Conservation (phyloP, 2,329 filamentous ascomycete genomes). For the Knufia petricola region DNA sequence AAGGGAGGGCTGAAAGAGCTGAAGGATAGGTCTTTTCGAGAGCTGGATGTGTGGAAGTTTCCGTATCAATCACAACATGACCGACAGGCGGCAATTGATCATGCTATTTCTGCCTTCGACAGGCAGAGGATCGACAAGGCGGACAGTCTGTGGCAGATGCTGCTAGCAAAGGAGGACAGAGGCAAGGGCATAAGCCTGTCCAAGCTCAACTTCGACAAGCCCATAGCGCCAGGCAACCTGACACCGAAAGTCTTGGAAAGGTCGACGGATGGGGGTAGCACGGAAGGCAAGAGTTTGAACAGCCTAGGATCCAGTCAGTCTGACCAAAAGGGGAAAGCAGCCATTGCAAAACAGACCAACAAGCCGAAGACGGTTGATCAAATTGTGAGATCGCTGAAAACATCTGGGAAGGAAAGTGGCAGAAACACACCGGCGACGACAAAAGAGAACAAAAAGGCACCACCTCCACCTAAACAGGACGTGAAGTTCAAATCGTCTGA, state of each 20-base stretch:
- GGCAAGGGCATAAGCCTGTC: constrained; percentile 54
- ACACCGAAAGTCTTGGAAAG: constrained; percentile 2
- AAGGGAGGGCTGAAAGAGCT: constrained; percentile 41
- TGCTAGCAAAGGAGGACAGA: constrained; percentile 51
- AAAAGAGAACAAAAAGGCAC: background rate
- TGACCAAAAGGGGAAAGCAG: constrained; percentile 3
- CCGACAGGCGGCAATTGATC: constrained; percentile 50
- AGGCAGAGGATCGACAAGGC: constrained; percentile 49
- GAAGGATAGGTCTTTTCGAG: constrained; percentile 50
- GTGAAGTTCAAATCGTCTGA: constrained; percentile 45
- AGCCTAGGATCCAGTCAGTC: background rate
- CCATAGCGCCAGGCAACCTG: constrained; percentile 10
- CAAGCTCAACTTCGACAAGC: constrained; percentile 42
- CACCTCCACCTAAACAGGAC: constrained; percentile 21
- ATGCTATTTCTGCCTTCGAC: constrained; percentile 55
- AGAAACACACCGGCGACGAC: background rate
- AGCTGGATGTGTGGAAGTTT: constrained; percentile 54
- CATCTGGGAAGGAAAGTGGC: constrained; percentile 24
- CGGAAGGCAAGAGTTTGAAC: constrained; percentile 10
- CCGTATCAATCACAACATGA: constrained; percentile 47
- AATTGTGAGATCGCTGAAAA: constrained; percentile 1
- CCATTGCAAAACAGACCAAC: constrained; percentile 4
- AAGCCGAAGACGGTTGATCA: constrained; percentile 14
- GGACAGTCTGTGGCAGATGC: constrained; percentile 53
- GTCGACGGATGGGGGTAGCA: constrained; percentile 4